Percentiles rank a stretch among this genome's conserved stretches.
Conservation (phyloP, 805 yeast genomes). For the Kuraishia floccosa region DNA sequence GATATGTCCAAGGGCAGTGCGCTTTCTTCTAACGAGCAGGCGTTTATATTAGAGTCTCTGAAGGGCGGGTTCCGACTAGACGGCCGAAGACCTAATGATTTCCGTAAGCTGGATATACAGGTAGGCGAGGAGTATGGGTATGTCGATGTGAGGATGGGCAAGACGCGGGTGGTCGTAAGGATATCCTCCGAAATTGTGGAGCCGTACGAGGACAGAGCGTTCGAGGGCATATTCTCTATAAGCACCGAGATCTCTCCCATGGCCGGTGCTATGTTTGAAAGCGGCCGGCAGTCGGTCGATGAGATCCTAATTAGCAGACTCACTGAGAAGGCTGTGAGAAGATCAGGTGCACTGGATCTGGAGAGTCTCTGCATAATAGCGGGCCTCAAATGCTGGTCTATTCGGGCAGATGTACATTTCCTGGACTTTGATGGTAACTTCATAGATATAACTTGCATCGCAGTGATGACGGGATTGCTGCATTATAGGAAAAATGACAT, state of each 20-base stretch:
- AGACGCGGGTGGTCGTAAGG: constrained; percentile 59
- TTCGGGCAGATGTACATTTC: constrained; percentile 84
- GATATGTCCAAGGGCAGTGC: constrained; percentile 21
- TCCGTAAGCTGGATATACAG: constrained; percentile 52
- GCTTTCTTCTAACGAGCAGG: constrained; percentile 50
- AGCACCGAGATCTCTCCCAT: constrained; percentile 82
- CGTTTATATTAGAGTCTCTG: constrained; percentile 52
- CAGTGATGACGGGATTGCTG: constrained; percentile 75
- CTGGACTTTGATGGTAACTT: constrained; percentile 89
- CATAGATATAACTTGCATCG: constrained; percentile 83
- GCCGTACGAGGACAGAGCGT: constrained; percentile 88
- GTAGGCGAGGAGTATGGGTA: constrained; percentile 71
- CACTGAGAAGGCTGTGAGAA: constrained; percentile 83
- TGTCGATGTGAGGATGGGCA: constrained; percentile 69
- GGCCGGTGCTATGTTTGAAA: constrained; percentile 82
- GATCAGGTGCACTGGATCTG: constrained; percentile 84
- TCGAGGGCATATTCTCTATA: constrained; percentile 81
- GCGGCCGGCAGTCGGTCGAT: constrained; percentile 59
- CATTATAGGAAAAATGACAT: constrained; percentile 83
- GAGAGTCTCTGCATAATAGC: constrained; percentile 87
- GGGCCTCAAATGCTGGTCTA: constrained; percentile 83
- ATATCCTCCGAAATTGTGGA: constrained; percentile 65
- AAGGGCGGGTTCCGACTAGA: constrained; percentile 55
- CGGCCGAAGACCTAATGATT: constrained; percentile 52
- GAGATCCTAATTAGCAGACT: constrained; percentile 74